phyloP scores from a whole-genome alignment of 225 moss, liverwort and hornwort genomes.

The Marchantia paleacea region DNA sequence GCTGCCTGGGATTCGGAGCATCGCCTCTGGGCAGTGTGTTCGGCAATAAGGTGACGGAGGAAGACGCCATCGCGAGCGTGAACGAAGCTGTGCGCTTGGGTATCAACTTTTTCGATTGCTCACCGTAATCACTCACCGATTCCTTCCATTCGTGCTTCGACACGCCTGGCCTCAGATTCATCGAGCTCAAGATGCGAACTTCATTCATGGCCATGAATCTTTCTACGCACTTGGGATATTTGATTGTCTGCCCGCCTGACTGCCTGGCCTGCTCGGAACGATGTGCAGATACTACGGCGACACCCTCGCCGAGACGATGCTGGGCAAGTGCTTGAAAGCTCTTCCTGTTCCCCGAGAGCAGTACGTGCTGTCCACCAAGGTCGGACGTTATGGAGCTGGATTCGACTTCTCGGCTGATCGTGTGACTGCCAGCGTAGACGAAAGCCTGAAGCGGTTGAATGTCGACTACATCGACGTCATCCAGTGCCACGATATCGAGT shows the following conservation, averaged over 20 bases:
- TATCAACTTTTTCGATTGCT: slow-evolving; percentile 82
- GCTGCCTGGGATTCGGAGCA: slow-evolving; percentile 46
- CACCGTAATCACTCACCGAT: slow-evolving; percentile 46
- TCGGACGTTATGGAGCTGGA: slow-evolving; percentile 69
- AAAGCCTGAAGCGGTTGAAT: slow-evolving; percentile 78
- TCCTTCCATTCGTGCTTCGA: neutral
- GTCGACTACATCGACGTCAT: slow-evolving; percentile 84
- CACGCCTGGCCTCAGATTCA: too few species aligned
- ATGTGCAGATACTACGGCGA: slow-evolving; percentile 67
- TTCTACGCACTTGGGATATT: too few species aligned
- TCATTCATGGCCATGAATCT: too few species aligned
- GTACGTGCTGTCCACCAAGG: slow-evolving; percentile 78
- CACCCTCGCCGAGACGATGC: slow-evolving; percentile 65
- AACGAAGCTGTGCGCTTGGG: slow-evolving; percentile 72
- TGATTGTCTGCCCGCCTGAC: too few species aligned
- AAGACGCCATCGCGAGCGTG: slow-evolving; percentile 39
- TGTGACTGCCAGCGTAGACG: slow-evolving; percentile 76
- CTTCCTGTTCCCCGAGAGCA: slow-evolving; percentile 67
- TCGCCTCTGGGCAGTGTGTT: slow-evolving; percentile 48
- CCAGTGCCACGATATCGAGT: slow-evolving; percentile 91
- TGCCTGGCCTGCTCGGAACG: neutral
- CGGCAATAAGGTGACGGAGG: slow-evolving; percentile 30
- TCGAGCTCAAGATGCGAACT: too few species aligned
- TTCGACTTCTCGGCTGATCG: slow-evolving; percentile 95
- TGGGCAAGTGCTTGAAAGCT: slow-evolving; percentile 74